A percentile compares a stretch with the other conserved stretches of the same genome.
Conservation (phyloP, 345 rosid genomes). For the Trapa bicornis region DNA sequence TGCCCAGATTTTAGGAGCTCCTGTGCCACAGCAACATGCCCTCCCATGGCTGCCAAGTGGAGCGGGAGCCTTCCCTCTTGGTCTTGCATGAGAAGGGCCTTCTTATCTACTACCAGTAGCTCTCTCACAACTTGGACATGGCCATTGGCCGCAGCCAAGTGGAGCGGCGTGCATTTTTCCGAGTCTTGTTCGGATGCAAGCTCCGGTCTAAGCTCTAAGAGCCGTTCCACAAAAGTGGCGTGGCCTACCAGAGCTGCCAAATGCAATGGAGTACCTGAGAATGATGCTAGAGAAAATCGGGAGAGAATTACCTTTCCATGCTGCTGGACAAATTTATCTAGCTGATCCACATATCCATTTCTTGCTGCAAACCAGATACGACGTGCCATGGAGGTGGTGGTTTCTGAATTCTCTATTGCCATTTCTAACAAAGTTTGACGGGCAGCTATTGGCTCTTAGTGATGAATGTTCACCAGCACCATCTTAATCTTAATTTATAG, state of each 20-base stretch:
- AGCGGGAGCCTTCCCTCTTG: constrained; percentile 5
- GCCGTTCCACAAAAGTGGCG: neutral
- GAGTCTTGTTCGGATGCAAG: neutral
- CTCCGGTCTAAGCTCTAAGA: neutral
- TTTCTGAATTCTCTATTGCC: neutral
- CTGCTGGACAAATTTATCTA: neutral
- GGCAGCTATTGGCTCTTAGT: too few relatives aligned
- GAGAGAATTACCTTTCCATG: neutral
- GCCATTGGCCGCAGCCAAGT: neutral
- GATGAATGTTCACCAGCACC: too few relatives aligned
- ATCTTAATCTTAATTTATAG: too few relatives aligned
- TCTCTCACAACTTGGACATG: neutral
- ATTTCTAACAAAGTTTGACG: neutral
- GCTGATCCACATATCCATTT: neutral
- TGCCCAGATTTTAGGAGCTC: neutral
- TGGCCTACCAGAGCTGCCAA: neutral
- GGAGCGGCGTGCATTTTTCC: constrained; percentile 1
- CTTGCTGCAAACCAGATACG: neutral
- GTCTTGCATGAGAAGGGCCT: constrained; percentile 1
- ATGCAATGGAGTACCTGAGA: neutral
- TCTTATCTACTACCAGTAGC: neutral
- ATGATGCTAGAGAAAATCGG: neutral
- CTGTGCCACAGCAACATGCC: neutral
- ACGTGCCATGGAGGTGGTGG: neutral
- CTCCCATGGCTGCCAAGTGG: constrained; percentile 3